A percentile compares a stretch with the other conserved stretches of the same genome.
These are phyloP conservation scores for Kodamaea ohmeri DNA, from an alignment of 1,139 yeast species.

Conservation along the genomic window DNA sequence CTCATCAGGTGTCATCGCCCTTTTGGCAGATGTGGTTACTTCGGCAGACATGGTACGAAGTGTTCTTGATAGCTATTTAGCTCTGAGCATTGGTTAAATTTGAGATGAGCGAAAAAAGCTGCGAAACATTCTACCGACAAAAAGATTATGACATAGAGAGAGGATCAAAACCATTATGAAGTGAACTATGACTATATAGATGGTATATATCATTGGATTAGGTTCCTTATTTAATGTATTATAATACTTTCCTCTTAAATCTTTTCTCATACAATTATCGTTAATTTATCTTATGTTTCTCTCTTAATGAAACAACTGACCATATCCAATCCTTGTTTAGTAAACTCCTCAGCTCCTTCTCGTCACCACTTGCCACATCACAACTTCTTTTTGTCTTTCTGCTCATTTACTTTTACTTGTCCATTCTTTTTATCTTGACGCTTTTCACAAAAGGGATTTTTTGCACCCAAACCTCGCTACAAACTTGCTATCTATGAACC, in stretches of 20 bases:
- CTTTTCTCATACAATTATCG: too few species aligned
- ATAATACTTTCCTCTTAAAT: too few species aligned
- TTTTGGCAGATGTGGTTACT: constrained; percentile 1
- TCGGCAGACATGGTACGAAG: constrained; percentile 10
- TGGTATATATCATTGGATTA: too few species aligned
- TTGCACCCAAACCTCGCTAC: constrained; percentile 4
- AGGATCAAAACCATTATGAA: not conserved
- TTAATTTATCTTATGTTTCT: too few species aligned
- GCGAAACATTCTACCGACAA: not conserved
- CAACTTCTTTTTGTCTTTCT: not conserved
- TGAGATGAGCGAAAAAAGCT: constrained; percentile 3
- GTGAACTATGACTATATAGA: too few species aligned
- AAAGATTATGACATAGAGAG: not conserved
- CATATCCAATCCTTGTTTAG: too few species aligned
- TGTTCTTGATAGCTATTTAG: constrained; percentile 15
- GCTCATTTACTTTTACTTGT: not conserved
- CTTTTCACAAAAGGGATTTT: not conserved
- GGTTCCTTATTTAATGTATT: too few species aligned
- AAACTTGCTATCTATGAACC: constrained; percentile 3
- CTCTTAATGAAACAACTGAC: too few species aligned
- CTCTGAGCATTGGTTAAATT: constrained; percentile 12
- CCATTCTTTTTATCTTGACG: not conserved
- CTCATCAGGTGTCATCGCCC: constrained; percentile 13
- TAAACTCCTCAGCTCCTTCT: too few species aligned
- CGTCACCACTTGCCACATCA: too few species aligned